Base-by-base conservation (phyloP, 2,329 filamentous ascomycete genomes). In the Alternaria brassicae region DNA sequence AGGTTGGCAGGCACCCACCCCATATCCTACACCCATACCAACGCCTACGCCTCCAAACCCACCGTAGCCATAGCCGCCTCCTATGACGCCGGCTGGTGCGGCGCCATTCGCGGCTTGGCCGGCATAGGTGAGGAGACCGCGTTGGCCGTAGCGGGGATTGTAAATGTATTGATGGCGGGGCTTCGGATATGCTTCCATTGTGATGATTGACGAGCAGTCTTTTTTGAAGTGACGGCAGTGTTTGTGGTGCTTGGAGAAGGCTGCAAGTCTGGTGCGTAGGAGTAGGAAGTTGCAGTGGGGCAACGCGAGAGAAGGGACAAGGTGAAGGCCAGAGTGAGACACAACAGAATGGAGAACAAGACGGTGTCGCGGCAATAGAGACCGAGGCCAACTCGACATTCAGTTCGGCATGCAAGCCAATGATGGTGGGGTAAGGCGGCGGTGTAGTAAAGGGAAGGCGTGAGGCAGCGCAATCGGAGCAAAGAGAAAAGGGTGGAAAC, bases 91-190 rank as follows among this genome's bases (percentile, higher is more conserved):
- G 8, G 65, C 52, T 27, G 68, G 66, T 34, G 61, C 58, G 9
- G 72, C 71, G 34, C 72, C 72, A 36, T 74, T 74, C 8, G 67
- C 61, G 12, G 65, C 62, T 49, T 74, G 72, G 44, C 70, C 67
- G 27, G 65, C 69, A 39, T 73, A 70, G 53, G 58, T 67, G 53
- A 73, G 60, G 39, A 70, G 53, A 36, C 72, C 72, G 42, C 72
- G 72, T 37, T 69, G 71, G 47, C 69, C 70, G 34, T 71, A 69
- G 41, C 70, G 70, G 6, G 73, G 72, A 0, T 63, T 68, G 53
- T 73, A 74, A 44, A 70, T 61, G 60, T 75, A 77, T 15, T 71
- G 65, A 27, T 77, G 72, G 54, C 74, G 74, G 19, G 73, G 71
- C 48, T 73, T 71, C 25, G 69, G 73, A 34, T 61, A 69, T 13